Conservation (phyloP, 2,329 filamentous ascomycete genomes). For the Metarhizium humberi region DNA sequence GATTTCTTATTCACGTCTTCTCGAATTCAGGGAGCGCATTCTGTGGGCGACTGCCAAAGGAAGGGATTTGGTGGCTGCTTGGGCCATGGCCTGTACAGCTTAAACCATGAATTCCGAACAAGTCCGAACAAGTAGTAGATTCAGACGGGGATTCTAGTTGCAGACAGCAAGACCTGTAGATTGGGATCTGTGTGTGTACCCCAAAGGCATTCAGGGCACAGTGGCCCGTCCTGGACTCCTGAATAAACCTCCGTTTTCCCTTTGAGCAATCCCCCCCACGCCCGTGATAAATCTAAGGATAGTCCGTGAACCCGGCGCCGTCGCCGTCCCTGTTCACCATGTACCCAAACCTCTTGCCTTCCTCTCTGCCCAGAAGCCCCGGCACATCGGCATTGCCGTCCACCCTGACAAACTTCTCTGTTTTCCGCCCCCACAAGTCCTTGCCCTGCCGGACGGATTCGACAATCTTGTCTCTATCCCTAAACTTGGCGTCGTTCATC, state of each 20-base stretch:
- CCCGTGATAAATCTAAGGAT: constrained; percentile 14
- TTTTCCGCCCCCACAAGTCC: constrained; percentile 44
- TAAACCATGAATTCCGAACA: no score
- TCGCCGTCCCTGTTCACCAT: constrained; percentile 36
- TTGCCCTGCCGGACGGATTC: constrained; percentile 39
- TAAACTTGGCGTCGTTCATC: constrained; percentile 40
- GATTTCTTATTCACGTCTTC: no score
- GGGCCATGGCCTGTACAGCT: no score
- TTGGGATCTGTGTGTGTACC: no score
- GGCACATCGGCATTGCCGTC: constrained; percentile 45
- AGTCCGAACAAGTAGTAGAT: no score
- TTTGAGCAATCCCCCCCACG: background rate
- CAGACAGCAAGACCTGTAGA: no score
- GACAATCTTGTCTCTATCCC: constrained; percentile 38
- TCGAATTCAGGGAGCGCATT: no score
- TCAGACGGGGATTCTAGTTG: no score
- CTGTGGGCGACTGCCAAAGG: no score
- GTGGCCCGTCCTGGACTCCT: background rate
- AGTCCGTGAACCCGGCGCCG: constrained; percentile 38
- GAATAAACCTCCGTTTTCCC: background rate
- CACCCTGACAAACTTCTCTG: constrained; percentile 37
- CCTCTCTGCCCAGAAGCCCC: constrained; percentile 27
- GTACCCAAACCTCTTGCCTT: constrained; percentile 32
- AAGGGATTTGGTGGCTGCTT: no score
- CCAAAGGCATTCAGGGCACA: no score